These are phyloP conservation scores for Aspergillus sp. DNA, from an alignment of 2,329 filamentous ascomycete genomes.

Conservation along the genomic window DNA sequence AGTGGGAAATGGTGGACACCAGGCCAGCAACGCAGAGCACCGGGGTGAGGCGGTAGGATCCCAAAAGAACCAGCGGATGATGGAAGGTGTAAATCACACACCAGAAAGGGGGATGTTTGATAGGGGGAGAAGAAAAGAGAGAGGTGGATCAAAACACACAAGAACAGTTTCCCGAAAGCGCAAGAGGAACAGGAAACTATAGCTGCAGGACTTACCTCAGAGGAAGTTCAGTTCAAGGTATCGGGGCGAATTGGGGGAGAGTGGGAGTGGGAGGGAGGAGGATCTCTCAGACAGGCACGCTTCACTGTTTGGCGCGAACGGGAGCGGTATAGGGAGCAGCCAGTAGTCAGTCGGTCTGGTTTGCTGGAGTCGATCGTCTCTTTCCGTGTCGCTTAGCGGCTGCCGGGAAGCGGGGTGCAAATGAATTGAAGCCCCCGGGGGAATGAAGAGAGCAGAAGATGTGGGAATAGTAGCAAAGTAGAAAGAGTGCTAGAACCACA, in stretches of 20 bases:
- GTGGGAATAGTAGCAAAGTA: too few relatives aligned
- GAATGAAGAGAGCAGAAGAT: neutral
- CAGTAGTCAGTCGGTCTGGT: slow-evolving; percentile 24
- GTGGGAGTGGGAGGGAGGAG: slow-evolving; percentile 12
- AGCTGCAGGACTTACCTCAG: slow-evolving; percentile 23
- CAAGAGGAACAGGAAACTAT: slow-evolving; percentile 19
- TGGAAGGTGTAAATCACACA: neutral
- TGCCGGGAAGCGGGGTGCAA: slow-evolving; percentile 38
- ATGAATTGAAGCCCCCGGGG: slow-evolving; percentile 22
- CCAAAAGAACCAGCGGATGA: slow-evolving; percentile 5
- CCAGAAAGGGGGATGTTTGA: slow-evolving; percentile 6
- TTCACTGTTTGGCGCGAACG: slow-evolving; percentile 19
- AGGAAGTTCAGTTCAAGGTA: slow-evolving; percentile 3
- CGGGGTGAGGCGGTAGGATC: slow-evolving; percentile 5
- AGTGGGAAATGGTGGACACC: neutral
- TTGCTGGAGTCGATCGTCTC: slow-evolving; percentile 33
- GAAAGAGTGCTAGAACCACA: neutral
- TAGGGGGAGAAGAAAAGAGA: slow-evolving; percentile 8
- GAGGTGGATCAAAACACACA: slow-evolving; percentile 11
- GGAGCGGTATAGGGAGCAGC: slow-evolving; percentile 23
- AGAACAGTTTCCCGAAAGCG: slow-evolving; percentile 17
- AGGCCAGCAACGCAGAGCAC: slow-evolving; percentile 16
- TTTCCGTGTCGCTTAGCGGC: slow-evolving; percentile 45
- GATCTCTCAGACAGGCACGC: slow-evolving; percentile 12
- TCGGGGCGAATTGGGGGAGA: slow-evolving; percentile 15